Conservation (phyloP, 176 grass and related monocot species). For the Musa schizocarpa region DNA sequence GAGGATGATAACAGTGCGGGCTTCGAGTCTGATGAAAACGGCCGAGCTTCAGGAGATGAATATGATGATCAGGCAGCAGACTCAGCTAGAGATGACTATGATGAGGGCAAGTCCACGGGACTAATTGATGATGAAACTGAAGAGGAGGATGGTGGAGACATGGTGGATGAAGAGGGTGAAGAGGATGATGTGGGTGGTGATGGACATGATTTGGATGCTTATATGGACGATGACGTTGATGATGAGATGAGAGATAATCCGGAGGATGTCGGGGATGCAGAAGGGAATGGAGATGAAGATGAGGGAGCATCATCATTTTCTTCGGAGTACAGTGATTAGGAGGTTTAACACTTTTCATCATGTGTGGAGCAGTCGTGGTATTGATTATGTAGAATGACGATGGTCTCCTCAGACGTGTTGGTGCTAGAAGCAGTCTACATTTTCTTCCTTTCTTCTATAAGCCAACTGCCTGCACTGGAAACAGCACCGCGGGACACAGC, state of each 20-base stretch:
- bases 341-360: too few species aligned
- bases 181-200: conserved; percentile 27
- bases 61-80: conserved; percentile 42
- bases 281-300: conserved; percentile 38
- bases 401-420: too few species aligned
- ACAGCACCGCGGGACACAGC: too few species aligned
- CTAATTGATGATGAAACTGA: conserved; percentile 37
- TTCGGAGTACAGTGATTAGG: conserved; percentile 64
- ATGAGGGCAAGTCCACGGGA: conserved; percentile 22
- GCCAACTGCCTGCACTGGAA: too few species aligned
- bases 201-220: conserved; percentile 17
- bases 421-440: too few species aligned
- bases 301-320: conserved; percentile 26
- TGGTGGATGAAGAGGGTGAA: conserved; percentile 14
- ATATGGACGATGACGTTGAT: conserved; percentile 44
- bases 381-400: too few species aligned
- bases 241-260: conserved; percentile 23
- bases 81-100: conserved; percentile 35
- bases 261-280: conserved; percentile 44
- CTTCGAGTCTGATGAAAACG: conserved; percentile 36
- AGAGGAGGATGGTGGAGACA: conserved; percentile 11
- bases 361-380: not conserved
- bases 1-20: conserved; percentile 35
- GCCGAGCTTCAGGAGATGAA: conserved; percentile 44
- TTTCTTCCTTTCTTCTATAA: too few species aligned